Evolutionary conservation across 805 yeast genomes (phyloP), one percentile per base, ranked within the genome.

Genomic region (Sungouiozyma ichnusensis): DNA sequence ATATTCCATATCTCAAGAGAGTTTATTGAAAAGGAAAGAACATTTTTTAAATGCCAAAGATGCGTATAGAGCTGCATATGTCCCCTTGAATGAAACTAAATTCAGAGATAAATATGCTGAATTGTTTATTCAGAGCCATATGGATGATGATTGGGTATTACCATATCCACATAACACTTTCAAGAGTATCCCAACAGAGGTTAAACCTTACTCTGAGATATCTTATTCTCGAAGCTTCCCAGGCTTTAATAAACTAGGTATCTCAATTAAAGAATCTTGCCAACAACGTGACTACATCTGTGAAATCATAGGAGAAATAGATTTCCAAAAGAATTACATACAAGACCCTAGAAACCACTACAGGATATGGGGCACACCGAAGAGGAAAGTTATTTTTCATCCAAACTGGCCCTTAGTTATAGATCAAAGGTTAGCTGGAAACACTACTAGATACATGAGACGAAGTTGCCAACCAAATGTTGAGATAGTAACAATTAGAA

Each of bases 391-490:
- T 0, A 50, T 74, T 13, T 75, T 78, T 48, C 75, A 77, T 40
- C 70, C 78, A 0, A 57, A 65, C 14, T 60, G 79, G 41, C 80
- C 82, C 0, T 49, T 88, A 9, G 79, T 74, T 3, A 65, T 88
- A n/a, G 97, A 88, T 62, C 74, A 88, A 24, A 71, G 97, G 44
- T 73, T 78, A 35, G 95, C 95, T 0, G 97, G 97, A 0, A 84
- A 85, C 50, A 69, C 72, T 29, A 68, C 87, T 0, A 63, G 95
- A 39, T 90, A 84, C 56, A 67, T 85, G 18, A 68, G 97, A 44
- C 76, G 81, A 47, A 68, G 87, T 5, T 85, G 96, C 52, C 62
- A 72, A 13, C 86, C 95, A 6, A 87, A 86, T 59, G 79, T 87
- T 54, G 76, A 71, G 46, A 62, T 90, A 20, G 69, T 68, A 34